Conservation (phyloP, 371 early-diverging fungal species). For the Catenaria anguillulae region DNA sequence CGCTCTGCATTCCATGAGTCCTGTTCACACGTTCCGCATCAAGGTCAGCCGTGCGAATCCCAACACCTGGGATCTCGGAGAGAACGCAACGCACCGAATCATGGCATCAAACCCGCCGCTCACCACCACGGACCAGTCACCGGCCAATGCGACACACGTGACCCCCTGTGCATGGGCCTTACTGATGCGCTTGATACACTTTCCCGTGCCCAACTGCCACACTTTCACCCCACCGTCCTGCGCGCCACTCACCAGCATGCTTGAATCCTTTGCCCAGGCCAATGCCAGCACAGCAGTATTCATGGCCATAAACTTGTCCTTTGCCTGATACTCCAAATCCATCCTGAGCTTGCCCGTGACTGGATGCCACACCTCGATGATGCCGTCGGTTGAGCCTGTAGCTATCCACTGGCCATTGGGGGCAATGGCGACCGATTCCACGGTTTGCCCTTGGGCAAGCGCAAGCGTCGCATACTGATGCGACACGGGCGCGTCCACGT, state of each 20-base stretch:
- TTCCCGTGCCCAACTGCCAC: conserved; percentile 67
- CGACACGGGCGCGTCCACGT: conserved; percentile 53
- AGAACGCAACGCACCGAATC: conserved; percentile 35
- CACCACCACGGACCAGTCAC: conserved; percentile 57
- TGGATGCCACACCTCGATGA: conserved; percentile 86
- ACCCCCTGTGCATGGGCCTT: conserved; percentile 76
- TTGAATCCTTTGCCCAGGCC: conserved; percentile 54
- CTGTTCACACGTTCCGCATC: too few species aligned
- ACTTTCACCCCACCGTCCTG: conserved; percentile 72
- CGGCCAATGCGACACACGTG: conserved; percentile 54
- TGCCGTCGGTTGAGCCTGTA: conserved; percentile 82
- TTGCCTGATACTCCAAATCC: conserved; percentile 71
- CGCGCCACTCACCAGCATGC: conserved; percentile 68
- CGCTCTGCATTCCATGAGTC: conserved; percentile 72
- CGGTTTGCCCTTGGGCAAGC: conserved; percentile 76
- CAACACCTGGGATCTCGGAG: too few species aligned
- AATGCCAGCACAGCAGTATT: conserved; percentile 63
- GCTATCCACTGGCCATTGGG: conserved; percentile 65
- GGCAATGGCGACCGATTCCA: conserved; percentile 60
- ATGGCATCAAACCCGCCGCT: conserved; percentile 65
- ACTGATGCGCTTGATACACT: conserved; percentile 49
- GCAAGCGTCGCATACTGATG: conserved; percentile 45
- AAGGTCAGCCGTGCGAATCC: too few species aligned
- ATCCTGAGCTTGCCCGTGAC: conserved; percentile 72
- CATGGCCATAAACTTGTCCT: conserved; percentile 86